Conservation (phyloP, 176 grass and related monocot species). For the Tuctoria greenei region DNA sequence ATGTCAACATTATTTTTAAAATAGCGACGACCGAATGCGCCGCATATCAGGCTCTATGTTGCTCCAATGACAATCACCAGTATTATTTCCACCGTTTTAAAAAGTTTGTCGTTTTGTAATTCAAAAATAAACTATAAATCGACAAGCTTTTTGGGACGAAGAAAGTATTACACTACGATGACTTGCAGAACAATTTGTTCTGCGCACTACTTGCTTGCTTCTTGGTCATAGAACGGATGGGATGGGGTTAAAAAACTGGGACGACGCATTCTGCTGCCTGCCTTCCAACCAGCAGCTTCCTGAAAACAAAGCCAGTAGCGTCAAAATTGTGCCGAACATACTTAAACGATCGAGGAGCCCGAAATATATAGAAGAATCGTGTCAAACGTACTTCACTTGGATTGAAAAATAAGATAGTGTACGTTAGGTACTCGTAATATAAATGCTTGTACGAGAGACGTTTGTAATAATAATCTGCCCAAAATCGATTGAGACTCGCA, state of each 20-base stretch:
- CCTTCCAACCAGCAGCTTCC: conserved; percentile 43
- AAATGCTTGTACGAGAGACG: background rate
- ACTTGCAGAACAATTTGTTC: background rate
- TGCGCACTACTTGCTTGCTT: background rate
- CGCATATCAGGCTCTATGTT: conserved; percentile 22
- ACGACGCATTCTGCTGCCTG: conserved; percentile 22
- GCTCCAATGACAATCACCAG: no score
- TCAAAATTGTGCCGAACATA: background rate
- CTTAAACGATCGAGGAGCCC: background rate
- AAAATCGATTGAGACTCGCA: conserved; percentile 14
- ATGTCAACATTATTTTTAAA: background rate
- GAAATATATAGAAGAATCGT: background rate
- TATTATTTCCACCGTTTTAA: no score
- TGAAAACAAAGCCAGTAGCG: conserved; percentile 30
- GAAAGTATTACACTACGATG: conserved; percentile 14
- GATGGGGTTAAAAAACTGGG: background rate
- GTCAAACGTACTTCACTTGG: conserved; percentile 4
- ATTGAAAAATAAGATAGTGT: conserved; percentile 21
- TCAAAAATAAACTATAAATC: no score
- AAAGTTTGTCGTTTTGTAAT: no score
- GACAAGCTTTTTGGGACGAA: no score
- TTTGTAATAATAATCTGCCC: background rate
- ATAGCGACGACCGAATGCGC: background rate
- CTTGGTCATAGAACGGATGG: conserved; percentile 1
- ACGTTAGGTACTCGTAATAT: background rate